Evolutionary conservation across 2,329 filamentous ascomycete species (phyloP).

Genomic region (Botryotinia narcissicola): DNA sequence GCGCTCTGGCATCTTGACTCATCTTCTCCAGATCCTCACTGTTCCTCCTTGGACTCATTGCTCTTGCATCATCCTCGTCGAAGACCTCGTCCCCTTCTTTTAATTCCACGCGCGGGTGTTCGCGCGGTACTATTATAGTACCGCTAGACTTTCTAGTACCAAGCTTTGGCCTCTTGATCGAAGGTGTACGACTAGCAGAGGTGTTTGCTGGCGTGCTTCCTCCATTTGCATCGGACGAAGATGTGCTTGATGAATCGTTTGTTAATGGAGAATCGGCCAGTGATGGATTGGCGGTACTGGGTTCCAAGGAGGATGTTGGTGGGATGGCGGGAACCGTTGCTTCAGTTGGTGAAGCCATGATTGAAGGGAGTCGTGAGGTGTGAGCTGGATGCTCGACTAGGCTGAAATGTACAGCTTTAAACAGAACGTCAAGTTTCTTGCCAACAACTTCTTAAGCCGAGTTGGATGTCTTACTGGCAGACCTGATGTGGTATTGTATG

Average conservation of each 20-base stretch:
- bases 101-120: conserved; percentile 70
- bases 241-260: conserved; percentile 16
- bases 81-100: conserved; percentile 64
- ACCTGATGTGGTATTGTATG: neutral
- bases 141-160: conserved; percentile 76
- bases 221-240: conserved; percentile 19
- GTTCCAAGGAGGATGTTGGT: conserved; percentile 8
- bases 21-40: conserved; percentile 88
- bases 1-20: conserved; percentile 74
- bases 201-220: conserved; percentile 20
- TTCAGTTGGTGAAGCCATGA: conserved; percentile 19
- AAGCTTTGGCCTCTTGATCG: conserved; percentile 57
- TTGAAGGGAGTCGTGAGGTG: neutral
- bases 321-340: conserved; percentile 6
- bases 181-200: conserved; percentile 17
- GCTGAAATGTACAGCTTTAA: conserved; percentile 10
- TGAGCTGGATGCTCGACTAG: conserved; percentile 14
- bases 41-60: conserved; percentile 90
- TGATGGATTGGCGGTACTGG: conserved; percentile 12
- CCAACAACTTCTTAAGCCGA: neutral
- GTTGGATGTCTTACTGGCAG: neutral
- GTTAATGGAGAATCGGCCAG: conserved; percentile 12
- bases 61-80: conserved; percentile 82
- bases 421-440: neutral
- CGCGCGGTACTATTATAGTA: conserved; percentile 77